Percentiles rank a stretch among this genome's conserved stretches.
Conservation (phyloP, 2,329 filamentous ascomycete species). For the Myotisia sp. region DNA sequence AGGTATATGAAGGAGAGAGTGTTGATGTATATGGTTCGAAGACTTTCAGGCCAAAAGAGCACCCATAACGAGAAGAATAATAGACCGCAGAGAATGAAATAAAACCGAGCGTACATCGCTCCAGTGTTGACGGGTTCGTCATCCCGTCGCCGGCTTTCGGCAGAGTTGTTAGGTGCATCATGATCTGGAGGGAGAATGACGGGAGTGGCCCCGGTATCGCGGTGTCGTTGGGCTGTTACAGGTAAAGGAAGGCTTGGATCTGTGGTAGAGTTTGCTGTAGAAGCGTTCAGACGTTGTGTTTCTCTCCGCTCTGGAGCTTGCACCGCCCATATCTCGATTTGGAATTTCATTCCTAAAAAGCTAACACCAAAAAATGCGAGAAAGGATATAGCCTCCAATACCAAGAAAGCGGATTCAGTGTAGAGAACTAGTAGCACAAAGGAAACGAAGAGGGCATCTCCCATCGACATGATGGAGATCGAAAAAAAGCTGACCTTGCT, state of each 20-base stretch:
- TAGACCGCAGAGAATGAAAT: slow-evolving; percentile 43
- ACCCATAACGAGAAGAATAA: slow-evolving; percentile 48
- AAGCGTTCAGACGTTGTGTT: slow-evolving; percentile 14
- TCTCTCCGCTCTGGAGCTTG: slow-evolving; percentile 36
- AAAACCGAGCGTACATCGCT: slow-evolving; percentile 48
- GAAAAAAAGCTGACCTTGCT: slow-evolving; percentile 52
- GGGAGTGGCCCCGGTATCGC: slow-evolving; percentile 38
- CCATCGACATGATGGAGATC: slow-evolving; percentile 46
- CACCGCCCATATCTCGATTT: slow-evolving; percentile 53
- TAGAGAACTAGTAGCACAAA: slow-evolving; percentile 43
- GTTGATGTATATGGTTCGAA: slow-evolving; percentile 45
- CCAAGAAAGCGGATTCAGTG: slow-evolving; percentile 40
- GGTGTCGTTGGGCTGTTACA: slow-evolving; percentile 32
- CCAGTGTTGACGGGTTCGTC: slow-evolving; percentile 36
- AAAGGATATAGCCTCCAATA: slow-evolving; percentile 43
- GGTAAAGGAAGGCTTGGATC: slow-evolving; percentile 24
- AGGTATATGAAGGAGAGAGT: slow-evolving; percentile 59
- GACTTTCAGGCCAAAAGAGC: slow-evolving; percentile 39
- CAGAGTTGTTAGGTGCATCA: slow-evolving; percentile 26
- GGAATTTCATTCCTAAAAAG: slow-evolving; percentile 50
- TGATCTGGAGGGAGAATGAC: slow-evolving; percentile 48
- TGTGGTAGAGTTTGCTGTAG: slow-evolving; percentile 11
- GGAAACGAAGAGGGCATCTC: slow-evolving; percentile 46
- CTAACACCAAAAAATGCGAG: slow-evolving; percentile 46
- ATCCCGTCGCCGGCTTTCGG: slow-evolving; percentile 22